These are phyloP conservation scores for Fusarium avenaceum DNA, from an alignment of 2,329 filamentous ascomycete species.

Conservation along the genomic window DNA sequence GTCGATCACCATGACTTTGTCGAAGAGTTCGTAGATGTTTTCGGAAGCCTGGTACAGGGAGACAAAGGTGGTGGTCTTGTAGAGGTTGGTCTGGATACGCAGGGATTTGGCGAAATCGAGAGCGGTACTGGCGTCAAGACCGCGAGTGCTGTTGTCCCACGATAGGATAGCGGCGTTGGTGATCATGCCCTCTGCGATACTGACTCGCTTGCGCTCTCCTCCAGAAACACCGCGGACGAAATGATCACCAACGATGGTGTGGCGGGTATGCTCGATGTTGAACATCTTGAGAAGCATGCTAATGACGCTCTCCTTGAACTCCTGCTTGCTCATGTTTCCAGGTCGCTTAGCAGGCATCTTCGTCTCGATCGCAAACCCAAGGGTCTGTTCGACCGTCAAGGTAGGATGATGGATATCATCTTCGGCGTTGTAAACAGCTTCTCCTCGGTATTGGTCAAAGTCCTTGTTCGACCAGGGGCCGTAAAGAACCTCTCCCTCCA, in stretches of 20 bases:
- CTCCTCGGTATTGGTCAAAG: constrained; percentile 82
- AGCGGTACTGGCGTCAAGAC: constrained; percentile 76
- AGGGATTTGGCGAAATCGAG: constrained; percentile 77
- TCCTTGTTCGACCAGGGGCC: constrained; percentile 79
- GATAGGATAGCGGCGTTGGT: constrained; percentile 78
- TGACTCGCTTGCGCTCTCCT: constrained; percentile 78
- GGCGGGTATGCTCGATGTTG: constrained; percentile 88
- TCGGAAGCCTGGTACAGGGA: constrained; percentile 89
- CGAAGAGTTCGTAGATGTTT: constrained; percentile 82
- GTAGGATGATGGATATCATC: constrained; percentile 89
- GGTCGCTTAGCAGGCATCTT: constrained; percentile 87
- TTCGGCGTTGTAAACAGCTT: constrained; percentile 84
- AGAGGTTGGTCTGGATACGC: constrained; percentile 85
- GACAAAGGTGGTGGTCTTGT: constrained; percentile 86
- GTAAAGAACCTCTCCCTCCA: constrained; percentile 79
- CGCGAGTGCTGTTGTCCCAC: constrained; percentile 82
- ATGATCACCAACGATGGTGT: constrained; percentile 86
- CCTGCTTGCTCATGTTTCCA: constrained; percentile 76
- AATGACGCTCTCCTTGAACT: constrained; percentile 83
- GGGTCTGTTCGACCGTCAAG: constrained; percentile 87
- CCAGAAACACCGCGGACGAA: constrained; percentile 83
- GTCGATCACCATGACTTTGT: constrained; percentile 88
- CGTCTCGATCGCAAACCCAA: constrained; percentile 86
- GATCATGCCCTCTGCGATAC: constrained; percentile 86
- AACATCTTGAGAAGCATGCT: constrained; percentile 88